A percentile compares a stretch with the other conserved stretches of the same genome.
Conservation (phyloP, 2,329 filamentous ascomycete species). For the Orbilia quercus region DNA sequence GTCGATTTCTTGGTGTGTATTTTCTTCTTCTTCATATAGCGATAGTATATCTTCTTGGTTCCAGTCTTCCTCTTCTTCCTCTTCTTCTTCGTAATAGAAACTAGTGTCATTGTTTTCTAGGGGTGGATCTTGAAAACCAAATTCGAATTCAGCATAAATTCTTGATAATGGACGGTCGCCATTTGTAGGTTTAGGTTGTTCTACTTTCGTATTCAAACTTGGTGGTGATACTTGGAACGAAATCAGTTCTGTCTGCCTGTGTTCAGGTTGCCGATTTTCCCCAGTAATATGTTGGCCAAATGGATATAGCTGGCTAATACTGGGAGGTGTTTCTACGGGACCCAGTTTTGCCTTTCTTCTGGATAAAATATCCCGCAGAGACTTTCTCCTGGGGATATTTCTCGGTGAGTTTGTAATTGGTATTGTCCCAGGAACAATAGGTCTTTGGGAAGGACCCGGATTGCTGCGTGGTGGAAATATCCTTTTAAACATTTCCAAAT, state of each 20-base stretch:
- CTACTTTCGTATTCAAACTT: too few relatives aligned
- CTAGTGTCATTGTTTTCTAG: background rate
- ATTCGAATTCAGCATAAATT: background rate
- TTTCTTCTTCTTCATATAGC: background rate
- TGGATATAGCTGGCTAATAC: background rate
- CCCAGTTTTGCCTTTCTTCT: background rate
- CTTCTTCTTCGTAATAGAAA: constrained; percentile 1
- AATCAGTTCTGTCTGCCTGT: too few relatives aligned
- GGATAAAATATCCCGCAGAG: background rate
- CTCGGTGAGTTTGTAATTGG: too few relatives aligned
- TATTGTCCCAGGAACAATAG: too few relatives aligned
- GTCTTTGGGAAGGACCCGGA: too few relatives aligned
- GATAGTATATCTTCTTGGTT: background rate
- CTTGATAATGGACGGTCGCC: too few relatives aligned
- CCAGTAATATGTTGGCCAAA: too few relatives aligned
- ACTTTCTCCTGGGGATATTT: background rate
- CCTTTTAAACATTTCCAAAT: too few relatives aligned
- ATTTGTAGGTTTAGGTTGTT: too few relatives aligned
- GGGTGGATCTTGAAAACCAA: background rate
- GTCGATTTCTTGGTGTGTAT: background rate
- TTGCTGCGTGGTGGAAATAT: too few relatives aligned
- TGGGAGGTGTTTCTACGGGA: background rate
- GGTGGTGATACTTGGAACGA: too few relatives aligned
- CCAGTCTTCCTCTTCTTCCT: constrained; percentile 1
- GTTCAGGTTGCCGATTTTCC: too few relatives aligned